Percentiles rank a stretch among this genome's conserved stretches.
These are phyloP conservation scores for Alternaria brassicae DNA, from an alignment of 2,329 filamentous ascomycete species.

Conservation along the genomic window DNA sequence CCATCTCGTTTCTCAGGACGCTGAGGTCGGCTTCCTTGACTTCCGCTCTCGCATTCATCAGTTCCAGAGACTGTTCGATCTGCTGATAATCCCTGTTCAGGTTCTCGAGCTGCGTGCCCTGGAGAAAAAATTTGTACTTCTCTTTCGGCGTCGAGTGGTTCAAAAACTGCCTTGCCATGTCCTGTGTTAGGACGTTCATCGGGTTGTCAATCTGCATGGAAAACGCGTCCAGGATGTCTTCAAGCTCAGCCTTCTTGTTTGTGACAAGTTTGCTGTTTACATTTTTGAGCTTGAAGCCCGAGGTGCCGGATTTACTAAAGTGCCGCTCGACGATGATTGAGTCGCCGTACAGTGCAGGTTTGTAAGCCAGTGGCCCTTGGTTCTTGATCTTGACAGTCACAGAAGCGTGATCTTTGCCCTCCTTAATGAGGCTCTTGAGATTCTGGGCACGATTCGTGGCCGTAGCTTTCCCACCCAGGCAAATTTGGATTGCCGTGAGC, in stretches of 20 bases:
- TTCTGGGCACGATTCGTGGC: slow-evolving; percentile 91
- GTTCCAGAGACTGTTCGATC: slow-evolving; percentile 79
- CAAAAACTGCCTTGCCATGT: slow-evolving; percentile 91
- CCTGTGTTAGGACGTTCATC: slow-evolving; percentile 93
- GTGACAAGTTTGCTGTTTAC: slow-evolving; percentile 74
- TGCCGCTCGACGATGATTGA: slow-evolving; percentile 90
- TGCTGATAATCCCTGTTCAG: slow-evolving; percentile 90
- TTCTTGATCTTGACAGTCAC: slow-evolving; percentile 92
- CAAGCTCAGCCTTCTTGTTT: slow-evolving; percentile 83
- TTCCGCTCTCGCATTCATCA: slow-evolving; percentile 69
- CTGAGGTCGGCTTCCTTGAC: slow-evolving; percentile 69
- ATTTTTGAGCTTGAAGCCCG: slow-evolving; percentile 87
- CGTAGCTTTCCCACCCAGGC: slow-evolving; percentile 92
- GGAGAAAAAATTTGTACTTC: slow-evolving; percentile 97
- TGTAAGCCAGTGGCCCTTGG: slow-evolving; percentile 81
- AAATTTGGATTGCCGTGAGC: slow-evolving; percentile 89
- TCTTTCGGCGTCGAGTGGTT: slow-evolving; percentile 80
- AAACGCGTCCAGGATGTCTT: slow-evolving; percentile 93
- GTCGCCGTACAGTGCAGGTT: slow-evolving; percentile 80
- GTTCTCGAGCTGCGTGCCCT: slow-evolving; percentile 91
- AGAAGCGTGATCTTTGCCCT: slow-evolving; percentile 74
- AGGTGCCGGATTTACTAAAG: slow-evolving; percentile 76
- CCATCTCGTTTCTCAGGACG: slow-evolving; percentile 63
- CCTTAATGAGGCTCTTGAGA: slow-evolving; percentile 89
- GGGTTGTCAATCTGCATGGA: slow-evolving; percentile 95